phyloP scores from a whole-genome alignment of 208 protist genomes.

The Wallacemonas sp. region DNA sequence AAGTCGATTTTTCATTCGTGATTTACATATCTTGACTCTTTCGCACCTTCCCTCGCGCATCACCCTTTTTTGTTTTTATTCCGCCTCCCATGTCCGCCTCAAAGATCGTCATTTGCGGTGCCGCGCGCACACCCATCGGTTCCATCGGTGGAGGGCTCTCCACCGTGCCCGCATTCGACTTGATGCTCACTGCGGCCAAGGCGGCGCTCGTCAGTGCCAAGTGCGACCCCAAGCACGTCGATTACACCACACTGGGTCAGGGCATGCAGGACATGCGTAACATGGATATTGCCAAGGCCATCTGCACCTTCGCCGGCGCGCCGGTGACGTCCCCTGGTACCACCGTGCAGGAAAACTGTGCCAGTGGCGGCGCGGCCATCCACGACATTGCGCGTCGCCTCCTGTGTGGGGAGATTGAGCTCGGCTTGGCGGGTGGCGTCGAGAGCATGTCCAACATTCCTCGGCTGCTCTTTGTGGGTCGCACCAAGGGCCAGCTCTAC shows the following conservation, averaged over 20 bases:
- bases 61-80: neutral
- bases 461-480: constrained; percentile 38
- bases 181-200: constrained; percentile 30
- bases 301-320: constrained; percentile 33
- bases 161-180: constrained; percentile 19
- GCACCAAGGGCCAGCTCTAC: constrained; percentile 51
- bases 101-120: constrained; percentile 52
- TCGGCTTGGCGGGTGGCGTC: constrained; percentile 55
- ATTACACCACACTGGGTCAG: constrained; percentile 48
- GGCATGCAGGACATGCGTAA: constrained; percentile 55
- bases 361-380: constrained; percentile 53
- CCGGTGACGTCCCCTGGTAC: constrained; percentile 48
- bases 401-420: constrained; percentile 40
- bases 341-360: constrained; percentile 66
- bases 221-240: constrained; percentile 40
- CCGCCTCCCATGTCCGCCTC: constrained; percentile 20
- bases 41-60: neutral
- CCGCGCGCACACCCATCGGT: constrained; percentile 44
- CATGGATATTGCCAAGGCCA: constrained; percentile 54
- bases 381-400: constrained; percentile 59
- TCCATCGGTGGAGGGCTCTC: constrained; percentile 45
- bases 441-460: constrained; percentile 70
- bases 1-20: neutral
- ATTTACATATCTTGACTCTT: constrained; percentile 5
- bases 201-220: constrained; percentile 36